Percentiles rank a stretch among this genome's conserved stretches.
Conservation (phyloP, 805 yeast species). For the Yamadazyma nakazawae region DNA sequence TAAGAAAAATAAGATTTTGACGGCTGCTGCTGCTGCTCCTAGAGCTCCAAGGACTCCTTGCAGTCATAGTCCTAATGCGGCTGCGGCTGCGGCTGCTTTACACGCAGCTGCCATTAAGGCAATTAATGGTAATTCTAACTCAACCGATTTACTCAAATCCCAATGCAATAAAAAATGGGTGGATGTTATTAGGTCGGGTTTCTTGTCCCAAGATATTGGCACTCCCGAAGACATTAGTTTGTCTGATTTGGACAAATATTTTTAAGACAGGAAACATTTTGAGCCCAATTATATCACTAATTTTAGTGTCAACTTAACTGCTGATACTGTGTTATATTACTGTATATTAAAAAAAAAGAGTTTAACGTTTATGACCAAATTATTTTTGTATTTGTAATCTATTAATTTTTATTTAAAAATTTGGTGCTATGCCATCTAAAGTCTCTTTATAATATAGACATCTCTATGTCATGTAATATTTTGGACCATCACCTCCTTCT, state of each 20-base stretch:
- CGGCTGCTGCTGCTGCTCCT: conserved; percentile 85
- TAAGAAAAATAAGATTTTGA: conserved; percentile 50
- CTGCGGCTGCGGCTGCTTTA: conserved; percentile 72
- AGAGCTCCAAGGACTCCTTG: conserved; percentile 63
- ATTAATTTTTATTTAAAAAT: background rate
- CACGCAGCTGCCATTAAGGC: conserved; percentile 64
- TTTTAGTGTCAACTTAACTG: background rate
- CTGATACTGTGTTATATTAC: conserved; percentile 13
- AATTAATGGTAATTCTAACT: conserved; percentile 27
- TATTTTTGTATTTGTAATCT: background rate
- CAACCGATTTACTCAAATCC: conserved; percentile 11
- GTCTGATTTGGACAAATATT: conserved; percentile 52
- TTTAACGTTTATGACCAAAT: conserved; percentile 4
- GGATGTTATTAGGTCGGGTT: conserved; percentile 71
- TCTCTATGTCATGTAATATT: conserved; percentile 72
- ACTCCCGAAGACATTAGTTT: conserved; percentile 76
- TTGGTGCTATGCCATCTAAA: background rate
- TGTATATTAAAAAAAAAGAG: conserved; percentile 15
- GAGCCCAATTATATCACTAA: background rate
- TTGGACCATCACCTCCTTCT: conserved; percentile 99
- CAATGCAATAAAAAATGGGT: conserved; percentile 54
- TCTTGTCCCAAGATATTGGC: conserved; percentile 71
- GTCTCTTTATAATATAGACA: background rate
- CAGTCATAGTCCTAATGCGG: conserved; percentile 58
- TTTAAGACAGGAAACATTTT: conserved; percentile 1